Conservation (phyloP, 345 rosid genomes). For the Hirschfeldia incana region DNA sequence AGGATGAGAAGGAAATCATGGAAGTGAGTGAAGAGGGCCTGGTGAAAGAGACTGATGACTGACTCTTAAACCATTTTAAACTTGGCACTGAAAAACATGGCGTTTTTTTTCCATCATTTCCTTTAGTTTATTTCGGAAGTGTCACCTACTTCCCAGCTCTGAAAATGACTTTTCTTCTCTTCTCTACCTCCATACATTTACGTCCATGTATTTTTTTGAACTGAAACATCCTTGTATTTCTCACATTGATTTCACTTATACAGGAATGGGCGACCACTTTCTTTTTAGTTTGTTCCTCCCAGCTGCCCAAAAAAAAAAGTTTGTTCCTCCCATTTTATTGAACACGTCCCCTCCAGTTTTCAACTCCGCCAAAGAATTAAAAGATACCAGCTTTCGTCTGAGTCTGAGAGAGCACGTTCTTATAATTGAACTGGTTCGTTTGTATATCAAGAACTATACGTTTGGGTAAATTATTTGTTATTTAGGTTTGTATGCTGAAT, state of each 20-base stretch:
- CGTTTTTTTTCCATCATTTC: constrained; percentile 4
- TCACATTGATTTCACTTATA: constrained; percentile 21
- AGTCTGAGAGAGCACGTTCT: background rate
- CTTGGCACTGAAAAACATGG: constrained; percentile 44
- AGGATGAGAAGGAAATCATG: constrained; percentile 36
- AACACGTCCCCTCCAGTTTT: constrained; percentile 15
- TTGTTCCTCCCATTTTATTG: constrained; percentile 29
- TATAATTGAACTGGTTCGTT: background rate
- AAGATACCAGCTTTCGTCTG: background rate
- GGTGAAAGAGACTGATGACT: constrained; percentile 40
- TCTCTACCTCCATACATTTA: constrained; percentile 15
- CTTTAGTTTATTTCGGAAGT: background rate
- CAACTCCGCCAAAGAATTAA: background rate
- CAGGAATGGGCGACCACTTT: constrained; percentile 4
- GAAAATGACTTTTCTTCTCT: constrained; percentile 36
- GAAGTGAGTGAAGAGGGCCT: constrained; percentile 37
- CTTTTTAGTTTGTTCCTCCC: constrained; percentile 20
- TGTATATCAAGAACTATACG: background rate
- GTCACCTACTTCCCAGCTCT: constrained; percentile 33
- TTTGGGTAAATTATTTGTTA: background rate
- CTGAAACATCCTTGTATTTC: constrained; percentile 12
- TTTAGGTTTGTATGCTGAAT: background rate
- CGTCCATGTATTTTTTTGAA: background rate
- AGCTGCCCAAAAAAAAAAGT: background rate
- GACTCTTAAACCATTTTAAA: constrained; percentile 34